phyloP scores from a whole-genome alignment of 1,284 basidiomycete species.

The Polyporus tsugae region DNA sequence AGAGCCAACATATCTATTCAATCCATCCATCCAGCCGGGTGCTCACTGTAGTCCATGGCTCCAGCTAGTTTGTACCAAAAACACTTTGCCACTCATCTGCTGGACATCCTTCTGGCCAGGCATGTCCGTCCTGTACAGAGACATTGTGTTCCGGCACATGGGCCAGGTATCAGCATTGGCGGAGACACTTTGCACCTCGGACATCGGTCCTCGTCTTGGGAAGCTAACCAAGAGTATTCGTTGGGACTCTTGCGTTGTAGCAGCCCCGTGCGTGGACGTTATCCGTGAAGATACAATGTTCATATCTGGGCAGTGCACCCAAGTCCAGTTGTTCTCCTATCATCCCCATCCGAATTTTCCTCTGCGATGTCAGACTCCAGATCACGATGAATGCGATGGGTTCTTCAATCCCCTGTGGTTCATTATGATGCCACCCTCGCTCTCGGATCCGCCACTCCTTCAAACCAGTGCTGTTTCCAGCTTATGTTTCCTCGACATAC shows the following conservation, averaged over 20 bases:
- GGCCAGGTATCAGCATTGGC: slow-evolving; percentile 17
- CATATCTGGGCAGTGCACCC: neutral
- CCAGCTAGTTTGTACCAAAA: neutral
- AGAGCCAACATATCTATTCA: neutral
- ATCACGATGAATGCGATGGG: neutral
- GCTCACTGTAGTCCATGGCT: slow-evolving; percentile 7
- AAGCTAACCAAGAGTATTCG: neutral
- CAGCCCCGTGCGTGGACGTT: neutral
- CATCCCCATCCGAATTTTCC: neutral
- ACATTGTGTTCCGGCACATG: slow-evolving; percentile 16
- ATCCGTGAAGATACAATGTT: slow-evolving; percentile 6
- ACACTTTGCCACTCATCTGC: slow-evolving; percentile 11
- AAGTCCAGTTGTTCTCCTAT: slow-evolving; percentile 3
- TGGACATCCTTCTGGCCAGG: slow-evolving; percentile 7
- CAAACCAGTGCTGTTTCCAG: neutral
- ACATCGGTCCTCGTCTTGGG: neutral
- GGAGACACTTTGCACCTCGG: neutral
- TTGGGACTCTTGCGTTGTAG: slow-evolving; percentile 5
- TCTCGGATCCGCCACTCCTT: neutral
- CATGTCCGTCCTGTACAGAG: slow-evolving; percentile 6
- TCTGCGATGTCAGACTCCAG: neutral
- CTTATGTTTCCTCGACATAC: neutral
- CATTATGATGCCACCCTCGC: neutral
- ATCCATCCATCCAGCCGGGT: neutral
- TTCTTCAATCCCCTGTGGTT: slow-evolving; percentile 10